Evolutionary conservation across 2,329 filamentous ascomycete species (phyloP).

Genomic region (Fusarium compactum): DNA sequence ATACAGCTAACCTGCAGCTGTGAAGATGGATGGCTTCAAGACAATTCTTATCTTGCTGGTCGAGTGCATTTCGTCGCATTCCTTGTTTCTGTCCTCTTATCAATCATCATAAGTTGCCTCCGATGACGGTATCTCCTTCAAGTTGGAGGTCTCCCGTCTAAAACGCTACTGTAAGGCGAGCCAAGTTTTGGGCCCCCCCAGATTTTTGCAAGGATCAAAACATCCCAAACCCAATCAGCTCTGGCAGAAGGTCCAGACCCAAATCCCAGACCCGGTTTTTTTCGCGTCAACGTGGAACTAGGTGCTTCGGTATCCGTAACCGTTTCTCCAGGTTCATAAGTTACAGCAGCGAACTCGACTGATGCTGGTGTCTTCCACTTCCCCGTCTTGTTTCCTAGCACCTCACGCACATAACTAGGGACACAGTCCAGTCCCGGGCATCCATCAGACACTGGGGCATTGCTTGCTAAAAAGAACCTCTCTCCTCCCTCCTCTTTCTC

Average conservation of each 20-base stretch:
- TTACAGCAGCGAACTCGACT: slow-evolving; percentile 4
- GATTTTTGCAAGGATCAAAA: slow-evolving; percentile 36
- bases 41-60: background rate
- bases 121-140: slow-evolving; percentile 26
- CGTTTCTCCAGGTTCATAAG: slow-evolving; percentile 36
- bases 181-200: slow-evolving; percentile 33
- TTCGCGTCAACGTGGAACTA: slow-evolving; percentile 42
- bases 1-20: background rate
- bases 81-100: slow-evolving; percentile 29
- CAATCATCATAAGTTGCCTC: slow-evolving; percentile 31
- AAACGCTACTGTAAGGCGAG: slow-evolving; percentile 28
- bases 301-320: slow-evolving; percentile 37
- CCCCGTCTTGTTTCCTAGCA: slow-evolving; percentile 21
- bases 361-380: slow-evolving; percentile 7
- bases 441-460: slow-evolving; percentile 2
- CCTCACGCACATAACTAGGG: slow-evolving; percentile 21
- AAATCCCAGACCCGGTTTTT: slow-evolving; percentile 35
- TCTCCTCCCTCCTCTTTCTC: slow-evolving; percentile 11
- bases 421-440: slow-evolving; percentile 4
- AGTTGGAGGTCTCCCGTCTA: slow-evolving; percentile 2
- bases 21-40: background rate
- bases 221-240: slow-evolving; percentile 33
- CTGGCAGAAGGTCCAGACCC: slow-evolving; percentile 20
- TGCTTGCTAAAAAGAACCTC: slow-evolving; percentile 10
- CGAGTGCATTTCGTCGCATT: background rate